Conservation (phyloP, 352 stramenopile genomes). For the Phytophthora palmivora region DNA sequence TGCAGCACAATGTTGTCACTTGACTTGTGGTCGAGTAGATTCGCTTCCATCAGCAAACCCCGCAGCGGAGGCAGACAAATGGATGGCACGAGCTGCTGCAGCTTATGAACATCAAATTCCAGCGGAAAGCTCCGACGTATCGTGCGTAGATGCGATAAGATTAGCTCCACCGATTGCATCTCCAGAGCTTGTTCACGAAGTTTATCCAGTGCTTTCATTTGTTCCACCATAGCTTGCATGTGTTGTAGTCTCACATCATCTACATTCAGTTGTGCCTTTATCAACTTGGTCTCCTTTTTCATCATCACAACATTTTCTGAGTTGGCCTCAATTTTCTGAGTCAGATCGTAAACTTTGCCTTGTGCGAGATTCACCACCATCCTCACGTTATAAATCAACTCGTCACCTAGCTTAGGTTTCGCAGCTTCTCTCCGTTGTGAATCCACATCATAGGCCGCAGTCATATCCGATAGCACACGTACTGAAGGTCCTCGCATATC, state of each 20-base stretch:
- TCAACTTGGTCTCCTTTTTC: conserved; percentile 72
- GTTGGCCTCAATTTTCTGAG: conserved; percentile 70
- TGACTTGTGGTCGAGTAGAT: conserved; percentile 48
- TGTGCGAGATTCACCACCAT: conserved; percentile 89
- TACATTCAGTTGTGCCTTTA: conserved; percentile 63
- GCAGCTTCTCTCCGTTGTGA: conserved; percentile 46
- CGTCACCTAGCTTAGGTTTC: conserved; percentile 85
- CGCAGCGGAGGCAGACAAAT: conserved; percentile 72
- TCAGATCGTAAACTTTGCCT: conserved; percentile 79
- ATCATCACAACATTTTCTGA: conserved; percentile 55
- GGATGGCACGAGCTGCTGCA: conserved; percentile 74
- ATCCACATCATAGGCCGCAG: conserved; percentile 68
- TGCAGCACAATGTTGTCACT: conserved; percentile 47
- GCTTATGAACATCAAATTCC: conserved; percentile 81
- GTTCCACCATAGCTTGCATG: conserved; percentile 55
- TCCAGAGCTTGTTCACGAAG: conserved; percentile 44
- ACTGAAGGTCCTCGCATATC: conserved; percentile 91
- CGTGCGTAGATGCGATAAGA: conserved; percentile 50
- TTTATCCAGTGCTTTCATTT: conserved; percentile 52
- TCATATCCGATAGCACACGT: conserved; percentile 72
- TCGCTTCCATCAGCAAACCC: conserved; percentile 42
- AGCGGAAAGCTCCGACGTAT: conserved; percentile 57
- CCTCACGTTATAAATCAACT: conserved; percentile 92
- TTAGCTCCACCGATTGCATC: conserved; percentile 41
- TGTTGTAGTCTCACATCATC: conserved; percentile 60